These are phyloP conservation scores for Mytilinidion resinicola DNA, from an alignment of 495 filamentous ascomycete species.

Conservation along the genomic window DNA sequence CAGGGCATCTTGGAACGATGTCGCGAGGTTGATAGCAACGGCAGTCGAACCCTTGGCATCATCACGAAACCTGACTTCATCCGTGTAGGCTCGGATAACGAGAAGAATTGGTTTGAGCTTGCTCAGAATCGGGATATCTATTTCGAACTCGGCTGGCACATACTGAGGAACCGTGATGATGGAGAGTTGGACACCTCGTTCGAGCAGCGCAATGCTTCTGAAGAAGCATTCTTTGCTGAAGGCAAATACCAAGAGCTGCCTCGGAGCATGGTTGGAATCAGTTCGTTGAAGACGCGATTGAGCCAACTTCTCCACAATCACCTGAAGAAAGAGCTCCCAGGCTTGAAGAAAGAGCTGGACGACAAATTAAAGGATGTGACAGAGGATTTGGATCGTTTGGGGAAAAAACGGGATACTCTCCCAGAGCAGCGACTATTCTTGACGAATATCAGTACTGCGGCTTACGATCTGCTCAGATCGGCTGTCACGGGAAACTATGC, in stretches of 20 bases:
- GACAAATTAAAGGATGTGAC: slow-evolving; percentile 15
- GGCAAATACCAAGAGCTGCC: slow-evolving; percentile 26
- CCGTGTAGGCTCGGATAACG: slow-evolving; percentile 41
- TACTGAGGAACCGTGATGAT: slow-evolving; percentile 51
- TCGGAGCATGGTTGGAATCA: slow-evolving; percentile 25
- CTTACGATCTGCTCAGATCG: slow-evolving; percentile 17
- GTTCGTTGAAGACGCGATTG: slow-evolving; percentile 28
- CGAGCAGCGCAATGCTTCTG: slow-evolving; percentile 41
- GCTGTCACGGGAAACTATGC: slow-evolving; percentile 29
- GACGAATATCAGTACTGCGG: slow-evolving; percentile 8
- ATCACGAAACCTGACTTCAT: slow-evolving; percentile 54
- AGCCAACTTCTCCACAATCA: slow-evolving; percentile 30
- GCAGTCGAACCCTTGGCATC: slow-evolving; percentile 51
- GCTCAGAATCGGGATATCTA: slow-evolving; percentile 54
- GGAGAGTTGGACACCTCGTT: slow-evolving; percentile 28
- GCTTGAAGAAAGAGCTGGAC: slow-evolving; percentile 21
- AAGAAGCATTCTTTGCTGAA: slow-evolving; percentile 39
- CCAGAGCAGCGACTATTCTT: slow-evolving; percentile 21
- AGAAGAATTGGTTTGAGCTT: slow-evolving; percentile 48
- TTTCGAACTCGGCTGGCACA: slow-evolving; percentile 65
- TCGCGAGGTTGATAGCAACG: slow-evolving; percentile 40
- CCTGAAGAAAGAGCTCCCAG: slow-evolving; percentile 29
- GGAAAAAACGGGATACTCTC: slow-evolving; percentile 16
- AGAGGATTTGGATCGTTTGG: slow-evolving; percentile 7
- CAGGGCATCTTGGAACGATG: slow-evolving; percentile 44